Evolutionary conservation across 2,329 filamentous ascomycete genomes (phyloP).

Genomic region (Cladosporium sp.): DNA sequence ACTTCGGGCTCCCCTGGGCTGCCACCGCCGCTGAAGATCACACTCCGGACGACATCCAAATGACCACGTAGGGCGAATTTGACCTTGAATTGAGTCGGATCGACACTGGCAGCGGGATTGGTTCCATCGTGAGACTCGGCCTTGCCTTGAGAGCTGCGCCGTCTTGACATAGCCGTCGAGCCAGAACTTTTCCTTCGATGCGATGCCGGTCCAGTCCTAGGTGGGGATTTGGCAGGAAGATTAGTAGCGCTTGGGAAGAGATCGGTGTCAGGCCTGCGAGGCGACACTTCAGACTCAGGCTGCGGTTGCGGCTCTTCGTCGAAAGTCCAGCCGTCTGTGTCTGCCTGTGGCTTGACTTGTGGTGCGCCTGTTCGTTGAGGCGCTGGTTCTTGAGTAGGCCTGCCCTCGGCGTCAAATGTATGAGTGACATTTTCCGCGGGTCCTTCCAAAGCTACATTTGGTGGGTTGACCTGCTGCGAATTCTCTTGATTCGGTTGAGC

Average conservation of each 20-base stretch:
- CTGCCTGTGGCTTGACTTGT: conserved; percentile 26
- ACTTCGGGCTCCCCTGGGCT: conserved; percentile 95
- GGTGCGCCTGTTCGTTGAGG: conserved; percentile 13
- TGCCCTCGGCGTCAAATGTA: conserved; percentile 54
- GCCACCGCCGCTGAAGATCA: conserved; percentile 94
- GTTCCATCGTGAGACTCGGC: conserved; percentile 52
- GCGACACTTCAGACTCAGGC: conserved; percentile 49
- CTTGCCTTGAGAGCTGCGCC: conserved; percentile 54
- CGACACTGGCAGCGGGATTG: conserved; percentile 48
- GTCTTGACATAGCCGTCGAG: conserved; percentile 55
- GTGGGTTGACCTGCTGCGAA: conserved; percentile 21
- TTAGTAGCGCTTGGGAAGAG: conserved; percentile 72
- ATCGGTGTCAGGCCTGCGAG: conserved; percentile 75
- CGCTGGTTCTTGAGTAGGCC: conserved; percentile 45
- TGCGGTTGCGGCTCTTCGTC: conserved; percentile 60
- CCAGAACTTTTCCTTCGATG: conserved; percentile 75
- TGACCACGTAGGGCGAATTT: conserved; percentile 89
- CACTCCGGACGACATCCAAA: conserved; percentile 85
- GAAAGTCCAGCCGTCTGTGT: conserved; percentile 84
- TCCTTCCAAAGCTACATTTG: conserved; percentile 45
- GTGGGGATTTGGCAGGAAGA: conserved; percentile 74
- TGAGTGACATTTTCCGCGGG: conserved; percentile 55
- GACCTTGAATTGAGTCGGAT: conserved; percentile 80
- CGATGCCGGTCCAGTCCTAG: conserved; percentile 57
- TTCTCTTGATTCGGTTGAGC: conserved; percentile 31